Percentiles rank a stretch among this genome's conserved stretches.
phyloP scores from a whole-genome alignment of 176 grass and related monocot genomes.

The Triticum monococcum region DNA sequence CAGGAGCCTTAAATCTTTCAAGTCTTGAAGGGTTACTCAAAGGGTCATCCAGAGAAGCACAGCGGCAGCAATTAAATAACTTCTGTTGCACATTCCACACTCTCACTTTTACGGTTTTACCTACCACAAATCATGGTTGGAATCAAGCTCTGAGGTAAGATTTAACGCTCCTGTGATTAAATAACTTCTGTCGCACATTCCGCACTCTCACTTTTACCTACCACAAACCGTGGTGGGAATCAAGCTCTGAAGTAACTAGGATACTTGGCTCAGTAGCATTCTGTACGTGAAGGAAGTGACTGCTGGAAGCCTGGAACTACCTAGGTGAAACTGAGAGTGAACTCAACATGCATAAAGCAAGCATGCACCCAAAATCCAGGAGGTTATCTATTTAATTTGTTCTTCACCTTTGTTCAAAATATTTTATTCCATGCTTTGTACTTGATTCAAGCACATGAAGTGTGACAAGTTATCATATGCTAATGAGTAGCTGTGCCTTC shows the following conservation, averaged over 20 bases:
- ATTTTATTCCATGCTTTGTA: background rate
- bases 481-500: background rate
- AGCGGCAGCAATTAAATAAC: background rate
- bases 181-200: background rate
- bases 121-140: background rate
- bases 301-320: slow-evolving; percentile 1
- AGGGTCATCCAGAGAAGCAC: background rate
- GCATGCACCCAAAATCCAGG: background rate
- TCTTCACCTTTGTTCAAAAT: background rate
- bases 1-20: background rate
- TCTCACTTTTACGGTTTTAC: background rate
- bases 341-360: background rate
- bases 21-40: background rate
- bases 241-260: background rate
- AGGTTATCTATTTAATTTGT: background rate
- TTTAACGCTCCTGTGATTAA: background rate
- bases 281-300: background rate
- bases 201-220: background rate
- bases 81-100: background rate
- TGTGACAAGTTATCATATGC: background rate
- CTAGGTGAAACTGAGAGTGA: background rate
- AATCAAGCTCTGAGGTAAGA: background rate
- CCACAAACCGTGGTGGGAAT: background rate
- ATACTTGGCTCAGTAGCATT: background rate
- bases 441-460: background rate